Evolutionary conservation across 805 yeast species (phyloP), one percentile per base, ranked within the genome.

Genomic region (Metschnikowia matae): DNA sequence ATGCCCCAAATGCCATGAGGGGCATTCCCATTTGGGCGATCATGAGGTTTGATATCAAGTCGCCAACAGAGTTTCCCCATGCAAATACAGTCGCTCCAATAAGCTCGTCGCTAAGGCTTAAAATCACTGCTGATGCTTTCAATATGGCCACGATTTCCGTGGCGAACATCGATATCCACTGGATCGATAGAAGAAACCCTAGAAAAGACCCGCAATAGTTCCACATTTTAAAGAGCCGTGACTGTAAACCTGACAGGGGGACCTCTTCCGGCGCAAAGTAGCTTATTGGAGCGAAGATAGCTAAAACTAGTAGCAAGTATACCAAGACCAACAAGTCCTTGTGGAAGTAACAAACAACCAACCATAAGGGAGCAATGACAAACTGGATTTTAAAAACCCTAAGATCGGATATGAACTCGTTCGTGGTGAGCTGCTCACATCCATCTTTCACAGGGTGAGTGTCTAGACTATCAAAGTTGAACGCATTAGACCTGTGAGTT

Each of bases 31-130:
- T 79, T 50, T 73, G 73, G 0, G 96, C 90, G 23, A 92, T 80
- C 0, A 95, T 85, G 34, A 85, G 65, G 58, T 92, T 89, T 0
- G 97, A 85, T 1, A 91, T 83, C 43, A 91, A 70, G 62, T 92
- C 99, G 5, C 98, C 97, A 6, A 87, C 70, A 1, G 97, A 91
- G 65, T 92, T 94, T 4, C 99, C 98, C 51, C 92, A 69, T 0
- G 98, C 96, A 65, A 92, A 87, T 0, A 92, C 75, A 0, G 98
- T 92, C 10, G 90, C 69, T 0, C 99, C 99, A 23, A 92, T 68
- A 11, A 91, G 77, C 3, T 90, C 89, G 52, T 89, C 94, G 8
- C 89, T 81, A 6, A 92, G 67, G 26, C 79, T 64, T 46, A 81
- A 79, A 0, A 83, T 71, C 1, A 79, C 70, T 0, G 91, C 84